phyloP scores from a whole-genome alignment of 2,329 filamentous ascomycete species.

The Aureobasidium sp. region DNA sequence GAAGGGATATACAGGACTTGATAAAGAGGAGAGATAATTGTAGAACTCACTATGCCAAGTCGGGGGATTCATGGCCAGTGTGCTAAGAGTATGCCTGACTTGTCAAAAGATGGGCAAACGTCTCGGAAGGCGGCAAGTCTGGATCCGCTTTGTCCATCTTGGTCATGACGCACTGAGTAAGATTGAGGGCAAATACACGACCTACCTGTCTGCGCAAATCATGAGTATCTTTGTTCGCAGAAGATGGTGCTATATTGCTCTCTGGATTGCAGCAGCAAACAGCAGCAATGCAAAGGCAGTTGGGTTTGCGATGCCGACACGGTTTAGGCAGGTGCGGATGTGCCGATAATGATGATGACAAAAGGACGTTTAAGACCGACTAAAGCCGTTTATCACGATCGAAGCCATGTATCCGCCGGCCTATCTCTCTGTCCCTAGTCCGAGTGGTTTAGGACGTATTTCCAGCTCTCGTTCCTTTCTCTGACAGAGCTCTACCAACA shows the following conservation, averaged over 20 bases:
- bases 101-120: conserved; percentile 3
- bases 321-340: neutral
- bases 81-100: neutral
- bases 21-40: neutral
- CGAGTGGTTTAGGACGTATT: neutral
- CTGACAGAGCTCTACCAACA: neutral
- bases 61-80: neutral
- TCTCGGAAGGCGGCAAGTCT: neutral
- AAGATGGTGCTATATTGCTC: neutral
- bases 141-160: neutral
- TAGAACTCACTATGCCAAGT: conserved; percentile 2
- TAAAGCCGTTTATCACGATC: neutral
- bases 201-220: neutral
- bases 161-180: neutral
- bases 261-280: neutral
- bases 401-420: neutral
- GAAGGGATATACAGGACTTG: neutral
- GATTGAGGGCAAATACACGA: neutral
- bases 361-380: neutral
- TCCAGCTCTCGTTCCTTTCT: neutral
- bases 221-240: neutral
- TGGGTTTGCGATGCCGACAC: neutral
- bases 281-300: neutral
- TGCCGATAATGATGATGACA: conserved; percentile 1
- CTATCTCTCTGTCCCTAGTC: conserved; percentile 1